Percentiles rank a stretch among this genome's conserved stretches.
Conservation (phyloP, 1,284 basidiomycete genomes). For the Microbotryum intermedium region DNA sequence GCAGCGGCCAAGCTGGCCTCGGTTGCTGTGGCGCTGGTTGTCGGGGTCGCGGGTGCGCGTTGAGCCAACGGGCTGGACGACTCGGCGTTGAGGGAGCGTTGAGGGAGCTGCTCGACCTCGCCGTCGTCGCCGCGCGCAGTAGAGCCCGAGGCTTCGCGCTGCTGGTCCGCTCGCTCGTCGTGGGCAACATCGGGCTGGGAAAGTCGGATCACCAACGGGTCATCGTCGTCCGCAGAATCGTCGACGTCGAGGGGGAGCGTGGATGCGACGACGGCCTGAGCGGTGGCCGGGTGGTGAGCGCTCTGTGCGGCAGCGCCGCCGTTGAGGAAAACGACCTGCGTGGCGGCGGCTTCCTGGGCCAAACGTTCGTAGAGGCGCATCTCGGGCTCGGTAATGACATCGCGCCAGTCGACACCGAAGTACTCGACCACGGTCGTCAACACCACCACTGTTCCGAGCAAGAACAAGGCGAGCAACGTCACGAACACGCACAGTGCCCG, state of each 20-base stretch:
- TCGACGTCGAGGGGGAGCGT: not conserved
- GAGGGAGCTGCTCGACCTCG: slow-evolving; percentile 5
- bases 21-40: slow-evolving; percentile 1
- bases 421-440: slow-evolving; percentile 85
- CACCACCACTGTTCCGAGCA: slow-evolving; percentile 83
- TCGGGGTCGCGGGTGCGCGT: too few species aligned
- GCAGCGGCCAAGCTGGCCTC: slow-evolving; percentile 44
- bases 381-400: slow-evolving; percentile 71
- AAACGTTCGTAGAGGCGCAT: slow-evolving; percentile 43
- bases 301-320: too few species aligned
- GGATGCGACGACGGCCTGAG: not conserved
- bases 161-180: not conserved
- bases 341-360: slow-evolving; percentile 11
- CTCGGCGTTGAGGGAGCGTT: slow-evolving; percentile 7
- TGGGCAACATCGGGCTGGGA: not conserved
- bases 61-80: too few species aligned
- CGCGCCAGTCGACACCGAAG: slow-evolving; percentile 68
- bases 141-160: not conserved
- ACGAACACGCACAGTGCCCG: slow-evolving; percentile 56
- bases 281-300: not conserved
- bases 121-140: not conserved
- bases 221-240: not conserved
- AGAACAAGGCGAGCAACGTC: slow-evolving; percentile 69
- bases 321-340: not conserved
- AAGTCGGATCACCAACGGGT: not conserved